Evolutionary conservation across 352 stramenopile species (phyloP).

Genomic region (Globisporangium okanoganense): DNA sequence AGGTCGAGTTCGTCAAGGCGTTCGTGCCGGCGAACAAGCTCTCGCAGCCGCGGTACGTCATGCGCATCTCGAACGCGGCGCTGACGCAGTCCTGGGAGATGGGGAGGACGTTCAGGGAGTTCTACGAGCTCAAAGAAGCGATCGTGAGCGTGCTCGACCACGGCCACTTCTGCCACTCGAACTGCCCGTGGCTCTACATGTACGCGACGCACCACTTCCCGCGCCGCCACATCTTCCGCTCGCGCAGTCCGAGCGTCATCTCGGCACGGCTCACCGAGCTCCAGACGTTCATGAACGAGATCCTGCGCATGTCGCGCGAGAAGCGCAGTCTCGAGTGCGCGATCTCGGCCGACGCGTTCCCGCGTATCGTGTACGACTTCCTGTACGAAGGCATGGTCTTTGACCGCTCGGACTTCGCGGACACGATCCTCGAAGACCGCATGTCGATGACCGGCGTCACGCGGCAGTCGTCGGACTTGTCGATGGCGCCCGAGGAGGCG

Average conservation of each 20-base stretch:
- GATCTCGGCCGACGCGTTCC: slow-evolving; percentile 52
- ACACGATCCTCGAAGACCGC: slow-evolving; percentile 52
- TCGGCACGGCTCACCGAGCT: slow-evolving; percentile 52
- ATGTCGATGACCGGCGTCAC: slow-evolving; percentile 26
- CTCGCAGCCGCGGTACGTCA: slow-evolving; percentile 65
- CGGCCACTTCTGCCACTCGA: slow-evolving; percentile 75
- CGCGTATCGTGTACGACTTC: slow-evolving; percentile 74
- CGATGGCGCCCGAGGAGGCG: slow-evolving; percentile 21
- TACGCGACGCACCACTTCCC: slow-evolving; percentile 77
- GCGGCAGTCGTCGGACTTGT: slow-evolving; percentile 17
- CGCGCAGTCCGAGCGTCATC: slow-evolving; percentile 60
- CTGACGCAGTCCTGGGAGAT: slow-evolving; percentile 79
- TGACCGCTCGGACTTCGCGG: slow-evolving; percentile 57
- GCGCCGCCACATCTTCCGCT: slow-evolving; percentile 68
- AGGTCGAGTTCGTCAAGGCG: slow-evolving; percentile 82
- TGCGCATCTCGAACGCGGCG: slow-evolving; percentile 69
- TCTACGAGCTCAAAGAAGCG: slow-evolving; percentile 72
- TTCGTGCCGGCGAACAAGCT: slow-evolving; percentile 71
- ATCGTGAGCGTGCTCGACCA: slow-evolving; percentile 59
- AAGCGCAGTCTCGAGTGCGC: slow-evolving; percentile 57
- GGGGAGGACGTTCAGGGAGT: slow-evolving; percentile 71
- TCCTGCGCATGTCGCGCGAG: slow-evolving; percentile 58
- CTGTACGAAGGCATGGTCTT: slow-evolving; percentile 84
- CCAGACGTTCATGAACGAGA: slow-evolving; percentile 61
- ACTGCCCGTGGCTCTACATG: slow-evolving; percentile 86